These are phyloP conservation scores for Veloporphyrellus conicus DNA, from an alignment of 1,284 basidiomycete species.

Conservation along the genomic window DNA sequence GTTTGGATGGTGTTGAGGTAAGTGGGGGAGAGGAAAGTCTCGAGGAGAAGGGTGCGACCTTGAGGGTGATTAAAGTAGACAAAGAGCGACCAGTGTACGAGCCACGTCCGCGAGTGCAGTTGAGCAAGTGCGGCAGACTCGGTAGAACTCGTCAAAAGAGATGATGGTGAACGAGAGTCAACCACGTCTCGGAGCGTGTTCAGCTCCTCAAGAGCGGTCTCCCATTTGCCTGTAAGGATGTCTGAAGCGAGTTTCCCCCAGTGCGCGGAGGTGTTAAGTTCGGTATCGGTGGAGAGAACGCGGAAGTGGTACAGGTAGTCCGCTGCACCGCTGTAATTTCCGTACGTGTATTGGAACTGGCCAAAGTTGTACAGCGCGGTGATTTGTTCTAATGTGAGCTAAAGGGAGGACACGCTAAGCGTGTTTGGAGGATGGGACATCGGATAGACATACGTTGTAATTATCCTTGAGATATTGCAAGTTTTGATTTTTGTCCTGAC, in stretches of 20 bases:
- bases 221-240: conserved; percentile 93
- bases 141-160: conserved; percentile 45
- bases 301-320: conserved; percentile 99
- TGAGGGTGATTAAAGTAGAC: conserved; percentile 97
- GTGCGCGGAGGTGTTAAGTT: conserved; percentile 90
- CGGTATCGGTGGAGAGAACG: conserved; percentile 88
- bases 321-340: conserved; percentile 93
- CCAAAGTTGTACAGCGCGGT: conserved; percentile 96
- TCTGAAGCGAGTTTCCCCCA: conserved; percentile 99
- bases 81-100: conserved; percentile 97
- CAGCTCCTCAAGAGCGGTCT: conserved; percentile 88
- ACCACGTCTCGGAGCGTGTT: conserved; percentile 90
- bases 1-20: conserved; percentile 99
- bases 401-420: conserved; percentile 9
- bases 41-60: conserved; percentile 89
- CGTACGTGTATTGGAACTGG: conserved; percentile 96
- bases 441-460: conserved; percentile 67
- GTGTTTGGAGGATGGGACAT: conserved; percentile 8
- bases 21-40: conserved; percentile 91
- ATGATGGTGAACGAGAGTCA: conserved; percentile 67
- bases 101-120: conserved; percentile 94
- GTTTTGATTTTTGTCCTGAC: conserved; percentile 97
- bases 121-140: conserved; percentile 69
- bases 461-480: conserved; percentile 91
- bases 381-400: conserved; percentile 94